Conservation (phyloP, 805 yeast genomes). For the Henningerozyma blattae region DNA sequence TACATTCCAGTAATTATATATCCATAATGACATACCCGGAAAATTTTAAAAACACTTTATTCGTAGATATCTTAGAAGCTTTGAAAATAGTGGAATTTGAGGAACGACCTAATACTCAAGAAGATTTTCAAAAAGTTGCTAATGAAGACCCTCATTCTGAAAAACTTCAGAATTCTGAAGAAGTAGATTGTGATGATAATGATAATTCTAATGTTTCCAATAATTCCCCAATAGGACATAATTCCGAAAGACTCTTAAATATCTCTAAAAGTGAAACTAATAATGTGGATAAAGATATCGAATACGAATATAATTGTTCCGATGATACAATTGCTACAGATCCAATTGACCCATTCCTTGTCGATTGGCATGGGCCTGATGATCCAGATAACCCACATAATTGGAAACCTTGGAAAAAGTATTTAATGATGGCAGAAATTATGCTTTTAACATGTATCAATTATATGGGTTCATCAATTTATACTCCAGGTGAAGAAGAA, state of each 20-base stretch:
- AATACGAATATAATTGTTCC: too few relatives aligned
- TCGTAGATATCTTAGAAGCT: background rate
- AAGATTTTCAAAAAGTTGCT: too few relatives aligned
- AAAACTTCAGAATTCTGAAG: too few relatives aligned
- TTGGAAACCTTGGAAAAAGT: constrained; percentile 37
- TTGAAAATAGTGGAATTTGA: background rate
- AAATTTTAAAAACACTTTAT: background rate
- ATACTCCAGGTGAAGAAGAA: constrained; percentile 39
- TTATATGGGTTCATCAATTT: constrained; percentile 45
- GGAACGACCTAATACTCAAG: too few relatives aligned
- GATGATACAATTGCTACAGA: background rate
- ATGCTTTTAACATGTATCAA: constrained; percentile 38
- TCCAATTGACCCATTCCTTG: constrained; percentile 21
- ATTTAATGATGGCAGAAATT: constrained; percentile 28
- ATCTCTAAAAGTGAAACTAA: too few relatives aligned
- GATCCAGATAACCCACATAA: constrained; percentile 47
- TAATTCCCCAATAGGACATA: too few relatives aligned
- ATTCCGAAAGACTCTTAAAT: too few relatives aligned
- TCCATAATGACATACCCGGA: background rate
- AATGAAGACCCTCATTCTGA: too few relatives aligned
- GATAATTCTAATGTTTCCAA: too few relatives aligned
- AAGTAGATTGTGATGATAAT: too few relatives aligned
- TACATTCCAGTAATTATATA: too few relatives aligned
- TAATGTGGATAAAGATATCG: too few relatives aligned
- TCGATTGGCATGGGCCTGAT: constrained; percentile 21